A percentile compares a stretch with the other conserved stretches of the same genome.
Conservation (phyloP, 768 basidiomycete species). For the Boletus pseudopeckii region DNA sequence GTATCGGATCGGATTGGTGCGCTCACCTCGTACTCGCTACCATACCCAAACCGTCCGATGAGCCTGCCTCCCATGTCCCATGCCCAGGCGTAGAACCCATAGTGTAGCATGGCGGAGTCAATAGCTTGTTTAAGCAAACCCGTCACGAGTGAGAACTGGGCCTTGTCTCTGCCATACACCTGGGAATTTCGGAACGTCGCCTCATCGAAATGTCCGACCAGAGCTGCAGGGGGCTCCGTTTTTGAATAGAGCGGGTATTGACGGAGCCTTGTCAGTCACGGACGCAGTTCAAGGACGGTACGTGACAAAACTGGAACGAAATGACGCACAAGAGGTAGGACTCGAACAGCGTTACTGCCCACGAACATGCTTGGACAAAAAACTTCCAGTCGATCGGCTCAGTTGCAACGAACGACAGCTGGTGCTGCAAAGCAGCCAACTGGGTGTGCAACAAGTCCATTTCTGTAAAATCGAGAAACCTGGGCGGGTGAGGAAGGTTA, state of each 20-base stretch:
- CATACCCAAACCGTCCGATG: slow-evolving; percentile 56
- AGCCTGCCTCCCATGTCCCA: slow-evolving; percentile 64
- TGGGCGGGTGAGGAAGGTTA: neutral
- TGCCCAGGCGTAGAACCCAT: slow-evolving; percentile 77
- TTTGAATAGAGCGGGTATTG: slow-evolving; percentile 87
- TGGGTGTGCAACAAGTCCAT: slow-evolving; percentile 66
- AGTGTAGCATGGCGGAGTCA: slow-evolving; percentile 68
- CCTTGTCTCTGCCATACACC: slow-evolving; percentile 87
- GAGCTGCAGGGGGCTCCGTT: slow-evolving; percentile 62
- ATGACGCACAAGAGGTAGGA: slow-evolving; percentile 75
- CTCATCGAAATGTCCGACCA: slow-evolving; percentile 63
- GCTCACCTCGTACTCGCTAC: slow-evolving; percentile 66
- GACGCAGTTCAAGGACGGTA: neutral
- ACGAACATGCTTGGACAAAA: slow-evolving; percentile 76
- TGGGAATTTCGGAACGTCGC: slow-evolving; percentile 88
- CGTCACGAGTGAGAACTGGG: slow-evolving; percentile 72
- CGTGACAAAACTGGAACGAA: neutral
- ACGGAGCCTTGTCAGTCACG: slow-evolving; percentile 44
- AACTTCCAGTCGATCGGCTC: slow-evolving; percentile 78
- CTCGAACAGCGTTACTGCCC: slow-evolving; percentile 80
- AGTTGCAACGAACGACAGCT: slow-evolving; percentile 66
- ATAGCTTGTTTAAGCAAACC: slow-evolving; percentile 70
- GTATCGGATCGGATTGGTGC: neutral
- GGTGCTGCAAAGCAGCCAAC: slow-evolving; percentile 53
- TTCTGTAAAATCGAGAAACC: neutral